phyloP scores from a whole-genome alignment of 1,284 basidiomycete genomes.

The Peniophora sp. region DNA sequence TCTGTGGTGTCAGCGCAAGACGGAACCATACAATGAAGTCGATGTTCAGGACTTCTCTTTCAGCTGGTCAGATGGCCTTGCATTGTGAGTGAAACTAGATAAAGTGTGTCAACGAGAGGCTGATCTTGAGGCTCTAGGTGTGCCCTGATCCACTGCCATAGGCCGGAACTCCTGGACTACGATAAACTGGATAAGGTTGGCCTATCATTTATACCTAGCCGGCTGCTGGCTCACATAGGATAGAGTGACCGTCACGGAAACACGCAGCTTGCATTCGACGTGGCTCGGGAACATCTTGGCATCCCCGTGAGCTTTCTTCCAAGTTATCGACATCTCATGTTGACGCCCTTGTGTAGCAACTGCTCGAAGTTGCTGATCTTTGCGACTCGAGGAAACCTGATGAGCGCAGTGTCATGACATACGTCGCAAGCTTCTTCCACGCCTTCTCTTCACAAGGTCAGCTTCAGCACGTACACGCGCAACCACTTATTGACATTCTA shows the following conservation, averaged over 20 bases:
- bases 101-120: no score
- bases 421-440: conserved; percentile 95
- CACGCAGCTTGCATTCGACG: conserved; percentile 78
- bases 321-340: not conserved
- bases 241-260: conserved; percentile 74
- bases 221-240: conserved; percentile 2
- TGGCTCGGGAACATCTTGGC: conserved; percentile 80
- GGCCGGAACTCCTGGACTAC: conserved; percentile 91
- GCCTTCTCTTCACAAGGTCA: conserved; percentile 95
- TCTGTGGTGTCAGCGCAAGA: conserved; percentile 97
- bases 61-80: conserved; percentile 92
- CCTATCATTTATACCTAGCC: no score
- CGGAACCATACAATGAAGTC: conserved; percentile 85
- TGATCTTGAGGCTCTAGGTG: conserved; percentile 46
- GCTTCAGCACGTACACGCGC: conserved; percentile 13
- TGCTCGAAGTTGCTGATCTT: conserved; percentile 95
- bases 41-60: conserved; percentile 89
- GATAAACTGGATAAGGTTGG: conserved; percentile 72
- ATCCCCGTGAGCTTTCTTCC: conserved; percentile 63
- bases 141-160: conserved; percentile 94
- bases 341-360: conserved; percentile 46
- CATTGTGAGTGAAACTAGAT: conserved; percentile 83
- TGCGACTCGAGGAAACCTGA: conserved; percentile 86
- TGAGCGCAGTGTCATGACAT: conserved; percentile 94
- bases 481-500: conserved; percentile 1